Evolutionary conservation across 164 flowering plant species (phyloP), one percentile per base, ranked within the genome.

Genomic region (Warburgia ugandensis): DNA sequence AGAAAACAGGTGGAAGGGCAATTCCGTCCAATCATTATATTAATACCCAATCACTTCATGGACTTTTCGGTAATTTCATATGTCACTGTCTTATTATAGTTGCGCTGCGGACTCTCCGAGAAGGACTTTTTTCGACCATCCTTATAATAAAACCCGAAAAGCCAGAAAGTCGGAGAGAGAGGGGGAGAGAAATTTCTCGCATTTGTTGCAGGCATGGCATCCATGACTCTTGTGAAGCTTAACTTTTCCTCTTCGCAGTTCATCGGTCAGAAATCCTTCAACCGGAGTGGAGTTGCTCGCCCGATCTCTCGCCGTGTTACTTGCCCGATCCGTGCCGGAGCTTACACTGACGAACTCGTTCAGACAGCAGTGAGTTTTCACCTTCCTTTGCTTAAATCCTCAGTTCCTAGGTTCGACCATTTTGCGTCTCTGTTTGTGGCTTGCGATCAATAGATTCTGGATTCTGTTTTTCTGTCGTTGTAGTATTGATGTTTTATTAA

Each of bases 341-440:
- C 90, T 28, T 83, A 80, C 77, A 62, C 84, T 31, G 91, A 86
- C 6, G 95, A 86, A 57, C 91, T 86, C 67, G 71, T 86, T 48
- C 70, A 76, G 44, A 86, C 95, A 58, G 91, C 86, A n/a, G 95
- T 86, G 36, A 69, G 80, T 71, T 52, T 28, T 58, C 31, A 29
- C 38, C 11, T 29, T 29, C 37, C 16, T 23, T n/a, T 49, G 5
- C 14, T 8, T 2, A n/a, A 10, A 13, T 20, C 20, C 23, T 14
- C 19, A 22, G 28, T 30, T 14, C 19, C 7, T 9, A 28, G 12
- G 10, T 16, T 13, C 11, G 22, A 1, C 3, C 9, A 19, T n/a
- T n/a, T n/a, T n/a, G n/a, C n/a, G n/a, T n/a, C n/a, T 43, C 4
- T 45, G 17, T 25, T 45, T 26, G 30, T 17, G 23, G 17, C 33